A percentile compares a stretch with the other conserved stretches of the same genome.
phyloP scores from a whole-genome alignment of 1,284 basidiomycete genomes.

The Phaffia rhodozyma region DNA sequence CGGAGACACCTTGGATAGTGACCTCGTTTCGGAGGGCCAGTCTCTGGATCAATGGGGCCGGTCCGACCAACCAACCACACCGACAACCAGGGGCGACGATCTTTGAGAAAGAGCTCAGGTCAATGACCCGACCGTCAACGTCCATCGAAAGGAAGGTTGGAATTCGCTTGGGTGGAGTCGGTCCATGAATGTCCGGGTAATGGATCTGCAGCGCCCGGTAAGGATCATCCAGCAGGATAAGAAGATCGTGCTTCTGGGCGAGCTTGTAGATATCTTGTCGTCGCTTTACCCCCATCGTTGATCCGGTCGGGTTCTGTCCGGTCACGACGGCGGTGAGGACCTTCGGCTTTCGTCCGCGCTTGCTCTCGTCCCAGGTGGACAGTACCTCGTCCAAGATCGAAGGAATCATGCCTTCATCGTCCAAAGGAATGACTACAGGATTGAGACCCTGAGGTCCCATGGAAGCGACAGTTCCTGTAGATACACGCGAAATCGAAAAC shows the following conservation, averaged over 20 bases:
- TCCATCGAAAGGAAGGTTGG: slow-evolving; percentile 41
- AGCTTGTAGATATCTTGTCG: slow-evolving; percentile 64
- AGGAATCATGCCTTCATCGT: slow-evolving; percentile 53
- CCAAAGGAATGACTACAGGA: slow-evolving; percentile 52
- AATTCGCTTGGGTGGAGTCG: neutral
- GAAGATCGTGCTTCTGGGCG: slow-evolving; percentile 57
- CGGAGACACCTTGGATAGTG: slow-evolving; percentile 29
- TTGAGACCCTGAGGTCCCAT: slow-evolving; percentile 42
- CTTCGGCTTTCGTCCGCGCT: slow-evolving; percentile 44
- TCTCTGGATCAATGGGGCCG: slow-evolving; percentile 24
- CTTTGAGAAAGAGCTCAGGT: slow-evolving; percentile 69
- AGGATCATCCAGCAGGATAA: slow-evolving; percentile 40
- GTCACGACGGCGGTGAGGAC: slow-evolving; percentile 23
- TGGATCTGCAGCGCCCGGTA: slow-evolving; percentile 1
- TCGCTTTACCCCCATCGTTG: slow-evolving; percentile 48
- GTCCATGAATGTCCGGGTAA: neutral
- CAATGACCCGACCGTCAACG: slow-evolving; percentile 63
- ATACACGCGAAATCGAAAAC: slow-evolving; percentile 26
- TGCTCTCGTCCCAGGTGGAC: slow-evolving; percentile 49
- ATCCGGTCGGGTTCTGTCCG: slow-evolving; percentile 60
- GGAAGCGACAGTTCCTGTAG: slow-evolving; percentile 44
- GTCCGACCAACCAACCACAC: slow-evolving; percentile 56
- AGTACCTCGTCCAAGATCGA: slow-evolving; percentile 48
- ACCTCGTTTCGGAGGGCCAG: slow-evolving; percentile 28
- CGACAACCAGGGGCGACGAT: slow-evolving; percentile 62